These are phyloP conservation scores for Solanum hybrid DNA, from an alignment of 305 asterid species.

Conservation along the genomic window DNA sequence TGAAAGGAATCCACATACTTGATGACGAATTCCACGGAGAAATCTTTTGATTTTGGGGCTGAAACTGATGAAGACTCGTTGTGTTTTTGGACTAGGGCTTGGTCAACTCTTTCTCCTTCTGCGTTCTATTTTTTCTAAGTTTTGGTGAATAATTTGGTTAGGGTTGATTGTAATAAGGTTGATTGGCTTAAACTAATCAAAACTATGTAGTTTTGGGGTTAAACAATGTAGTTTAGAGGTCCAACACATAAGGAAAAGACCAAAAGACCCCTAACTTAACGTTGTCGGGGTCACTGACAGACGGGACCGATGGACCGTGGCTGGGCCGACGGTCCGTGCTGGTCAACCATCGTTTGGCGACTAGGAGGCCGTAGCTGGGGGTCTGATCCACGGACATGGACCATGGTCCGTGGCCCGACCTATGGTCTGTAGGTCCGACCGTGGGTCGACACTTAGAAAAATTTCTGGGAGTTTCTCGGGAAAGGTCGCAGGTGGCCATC, in stretches of 20 bases:
- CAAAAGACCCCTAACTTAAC: neutral
- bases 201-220: no score
- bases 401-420: neutral
- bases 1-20: neutral
- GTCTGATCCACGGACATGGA: neutral
- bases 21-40: neutral
- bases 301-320: neutral
- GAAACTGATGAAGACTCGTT: neutral
- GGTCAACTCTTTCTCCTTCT: neutral
- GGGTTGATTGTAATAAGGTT: neutral
- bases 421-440: neutral
- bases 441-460: neutral
- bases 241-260: neutral
- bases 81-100: neutral
- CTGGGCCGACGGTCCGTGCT: neutral
- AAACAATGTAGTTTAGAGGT: neutral
- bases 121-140: neutral
- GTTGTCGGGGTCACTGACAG: neutral
- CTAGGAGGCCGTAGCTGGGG: neutral
- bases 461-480: no score
- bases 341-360: neutral
- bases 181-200: neutral
- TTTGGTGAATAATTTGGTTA: neutral
- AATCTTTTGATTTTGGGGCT: neutral
- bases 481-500: neutral